Conservation (phyloP, 352 stramenopile species). For the Phytophthora hybrid region DNA sequence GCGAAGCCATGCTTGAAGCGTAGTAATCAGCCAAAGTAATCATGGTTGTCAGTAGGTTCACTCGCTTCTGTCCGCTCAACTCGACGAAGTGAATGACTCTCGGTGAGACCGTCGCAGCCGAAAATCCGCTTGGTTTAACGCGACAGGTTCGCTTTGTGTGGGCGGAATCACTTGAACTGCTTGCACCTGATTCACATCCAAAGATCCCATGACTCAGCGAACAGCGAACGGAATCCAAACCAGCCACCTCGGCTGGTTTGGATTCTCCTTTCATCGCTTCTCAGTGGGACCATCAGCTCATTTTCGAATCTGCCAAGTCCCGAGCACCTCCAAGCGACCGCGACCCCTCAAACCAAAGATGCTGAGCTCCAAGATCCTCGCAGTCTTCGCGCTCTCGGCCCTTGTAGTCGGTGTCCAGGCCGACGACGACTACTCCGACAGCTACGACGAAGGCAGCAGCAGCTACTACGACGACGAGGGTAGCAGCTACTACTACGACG, state of each 20-base stretch:
- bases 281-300: conserved; percentile 4
- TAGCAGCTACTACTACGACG: conserved; percentile 11
- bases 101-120: conserved; percentile 6
- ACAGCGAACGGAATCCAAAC: background rate
- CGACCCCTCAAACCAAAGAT: conserved; percentile 4
- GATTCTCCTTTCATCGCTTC: too few species aligned
- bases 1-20: too few species aligned
- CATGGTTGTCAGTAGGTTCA: background rate
- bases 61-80: background rate
- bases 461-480: conserved; percentile 1
- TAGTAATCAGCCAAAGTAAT: background rate
- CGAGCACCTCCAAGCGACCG: background rate
- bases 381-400: conserved; percentile 18
- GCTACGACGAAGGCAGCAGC: conserved; percentile 7
- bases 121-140: conserved; percentile 12
- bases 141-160: background rate
- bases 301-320: conserved; percentile 23
- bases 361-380: conserved; percentile 35
- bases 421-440: conserved; percentile 16
- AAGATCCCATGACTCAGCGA: background rate
- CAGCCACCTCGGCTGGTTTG: too few species aligned
- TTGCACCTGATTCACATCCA: conserved; percentile 26
- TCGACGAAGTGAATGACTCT: conserved; percentile 1
- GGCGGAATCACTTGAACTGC: background rate
- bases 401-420: conserved; percentile 3